phyloP scores from a whole-genome alignment of 164 flowering plant genomes.

The Echeveria elegans region DNA sequence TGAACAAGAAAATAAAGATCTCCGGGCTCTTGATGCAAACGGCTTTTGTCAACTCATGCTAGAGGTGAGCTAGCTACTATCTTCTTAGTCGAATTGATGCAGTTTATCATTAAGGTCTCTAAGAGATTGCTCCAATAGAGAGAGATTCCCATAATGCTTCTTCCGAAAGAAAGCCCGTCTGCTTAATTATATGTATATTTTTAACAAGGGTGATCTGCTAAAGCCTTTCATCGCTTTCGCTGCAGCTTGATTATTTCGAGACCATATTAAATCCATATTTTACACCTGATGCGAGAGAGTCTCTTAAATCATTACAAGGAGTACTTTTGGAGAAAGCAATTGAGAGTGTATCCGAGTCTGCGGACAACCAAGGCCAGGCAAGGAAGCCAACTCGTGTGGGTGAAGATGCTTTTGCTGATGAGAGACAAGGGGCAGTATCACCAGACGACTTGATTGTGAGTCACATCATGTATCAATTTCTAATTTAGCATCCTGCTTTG shows the following conservation, averaged over 20 bases:
- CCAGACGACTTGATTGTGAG: conserved; percentile 97
- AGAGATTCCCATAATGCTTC: neutral
- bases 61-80: conserved; percentile 44
- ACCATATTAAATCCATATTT: conserved; percentile 78
- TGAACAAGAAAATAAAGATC: conserved; percentile 62
- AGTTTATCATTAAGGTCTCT: neutral
- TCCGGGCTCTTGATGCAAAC: conserved; percentile 79
- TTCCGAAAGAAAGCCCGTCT: neutral
- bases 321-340: conserved; percentile 79
- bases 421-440: conserved; percentile 65
- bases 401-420: conserved; percentile 75
- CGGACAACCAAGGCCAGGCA: conserved; percentile 74
- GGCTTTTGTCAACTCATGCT: conserved; percentile 99
- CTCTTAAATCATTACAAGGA: conserved; percentile 79
- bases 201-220: neutral
- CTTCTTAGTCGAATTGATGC: neutral
- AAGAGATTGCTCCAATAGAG: neutral
- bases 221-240: neutral
- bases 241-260: conserved; percentile 98
- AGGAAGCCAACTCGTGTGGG: conserved; percentile 92
- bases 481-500: neutral
- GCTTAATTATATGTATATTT: neutral
- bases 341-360: conserved; percentile 52
- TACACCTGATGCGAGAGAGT: conserved; percentile 75
- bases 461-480: neutral